Percentiles rank a stretch among this genome's conserved stretches.
These are phyloP conservation scores for Dalbergia cultrata DNA, from an alignment of 306 rosid genomes.

Conservation along the genomic window DNA sequence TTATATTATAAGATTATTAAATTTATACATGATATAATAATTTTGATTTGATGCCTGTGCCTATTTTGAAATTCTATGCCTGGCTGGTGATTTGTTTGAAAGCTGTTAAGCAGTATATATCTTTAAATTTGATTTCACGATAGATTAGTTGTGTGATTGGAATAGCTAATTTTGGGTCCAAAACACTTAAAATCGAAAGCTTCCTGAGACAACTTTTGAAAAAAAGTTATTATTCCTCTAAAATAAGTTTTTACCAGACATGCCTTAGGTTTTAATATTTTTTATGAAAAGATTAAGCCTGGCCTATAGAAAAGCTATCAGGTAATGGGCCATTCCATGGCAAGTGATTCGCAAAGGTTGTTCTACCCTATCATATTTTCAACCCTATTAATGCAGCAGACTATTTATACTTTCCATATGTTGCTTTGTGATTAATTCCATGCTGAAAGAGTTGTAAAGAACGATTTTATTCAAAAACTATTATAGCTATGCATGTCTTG, in stretches of 20 bases:
- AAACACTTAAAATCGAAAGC: background rate
- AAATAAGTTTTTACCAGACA: too few species aligned
- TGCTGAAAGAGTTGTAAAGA: conserved; percentile 26
- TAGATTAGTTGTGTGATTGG: background rate
- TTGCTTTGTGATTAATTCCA: conserved; percentile 27
- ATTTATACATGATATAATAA: background rate
- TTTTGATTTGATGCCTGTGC: conserved; percentile 10
- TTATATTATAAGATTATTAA: background rate
- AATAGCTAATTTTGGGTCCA: background rate
- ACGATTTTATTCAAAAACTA: conserved; percentile 12
- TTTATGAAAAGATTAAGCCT: background rate
- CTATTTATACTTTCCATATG: background rate
- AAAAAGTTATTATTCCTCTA: too few species aligned
- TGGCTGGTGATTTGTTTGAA: conserved; percentile 10
- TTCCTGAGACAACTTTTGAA: background rate
- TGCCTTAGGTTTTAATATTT: background rate
- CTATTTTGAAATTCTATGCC: background rate
- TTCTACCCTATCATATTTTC: conserved; percentile 29
- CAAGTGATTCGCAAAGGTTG: conserved; percentile 17
- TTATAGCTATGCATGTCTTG: conserved; percentile 3
- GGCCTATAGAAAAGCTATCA: conserved; percentile 14
- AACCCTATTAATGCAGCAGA: conserved; percentile 18
- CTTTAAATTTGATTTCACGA: conserved; percentile 20
- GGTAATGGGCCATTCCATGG: conserved; percentile 6
- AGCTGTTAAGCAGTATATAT: background rate